Conservation (phyloP, 352 stramenopile species). For the Pythium rishiriense region DNA sequence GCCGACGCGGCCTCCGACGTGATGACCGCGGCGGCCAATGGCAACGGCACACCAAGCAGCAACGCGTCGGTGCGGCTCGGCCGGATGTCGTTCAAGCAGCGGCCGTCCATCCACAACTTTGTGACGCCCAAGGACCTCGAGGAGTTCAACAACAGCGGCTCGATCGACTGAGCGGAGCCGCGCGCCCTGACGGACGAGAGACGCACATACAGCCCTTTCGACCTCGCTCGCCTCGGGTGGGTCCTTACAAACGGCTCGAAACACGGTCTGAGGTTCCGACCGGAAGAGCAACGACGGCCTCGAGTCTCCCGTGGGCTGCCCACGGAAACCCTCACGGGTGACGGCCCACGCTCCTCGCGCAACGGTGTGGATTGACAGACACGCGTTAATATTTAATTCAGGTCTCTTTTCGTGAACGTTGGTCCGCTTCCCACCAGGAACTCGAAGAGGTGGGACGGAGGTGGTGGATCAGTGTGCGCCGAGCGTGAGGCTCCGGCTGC, state of each 20-base stretch:
- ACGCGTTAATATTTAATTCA: too few species aligned
- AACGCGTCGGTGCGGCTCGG: conserved; percentile 8
- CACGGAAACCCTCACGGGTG: too few species aligned
- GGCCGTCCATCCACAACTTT: conserved; percentile 61
- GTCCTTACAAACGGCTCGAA: neutral
- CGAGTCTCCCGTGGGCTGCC: neutral
- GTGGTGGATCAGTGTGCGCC: neutral
- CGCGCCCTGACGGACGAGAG: too few species aligned
- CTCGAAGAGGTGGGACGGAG: too few species aligned
- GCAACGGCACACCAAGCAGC: neutral
- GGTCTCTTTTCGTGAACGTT: too few species aligned
- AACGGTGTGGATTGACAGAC: too few species aligned
- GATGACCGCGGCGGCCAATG: neutral
- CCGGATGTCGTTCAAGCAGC: conserved; percentile 22
- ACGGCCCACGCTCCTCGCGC: too few species aligned
- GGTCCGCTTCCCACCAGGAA: too few species aligned
- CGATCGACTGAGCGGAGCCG: conserved; percentile 31
- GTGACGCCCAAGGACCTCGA: conserved; percentile 57
- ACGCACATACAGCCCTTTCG: too few species aligned
- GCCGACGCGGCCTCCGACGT: neutral
- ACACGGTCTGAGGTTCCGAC: too few species aligned
- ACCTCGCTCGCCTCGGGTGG: neutral
- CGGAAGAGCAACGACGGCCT: too few species aligned
- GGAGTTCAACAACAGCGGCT: conserved; percentile 49
- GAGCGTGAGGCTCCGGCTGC: neutral